Evolutionary conservation across 169 alveolate genomes (phyloP).

Genomic region (Eimeria praecox): DNA sequence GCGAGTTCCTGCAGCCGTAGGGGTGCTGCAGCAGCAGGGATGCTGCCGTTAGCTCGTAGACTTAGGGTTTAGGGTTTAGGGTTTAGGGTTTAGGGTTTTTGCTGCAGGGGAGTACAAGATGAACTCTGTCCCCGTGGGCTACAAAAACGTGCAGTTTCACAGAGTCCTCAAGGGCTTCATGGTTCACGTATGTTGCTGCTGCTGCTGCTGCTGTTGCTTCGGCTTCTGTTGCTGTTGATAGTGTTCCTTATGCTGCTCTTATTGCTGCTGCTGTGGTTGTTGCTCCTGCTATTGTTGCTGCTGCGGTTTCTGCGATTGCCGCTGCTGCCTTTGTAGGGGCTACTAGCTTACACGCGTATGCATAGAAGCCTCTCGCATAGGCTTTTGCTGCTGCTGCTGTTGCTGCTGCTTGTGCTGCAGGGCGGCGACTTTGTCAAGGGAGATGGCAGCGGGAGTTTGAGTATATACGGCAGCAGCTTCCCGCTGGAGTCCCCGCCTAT

Average conservation of each 20-base stretch:
- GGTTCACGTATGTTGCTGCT: conserved; percentile 80
- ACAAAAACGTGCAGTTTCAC: conserved; percentile 95
- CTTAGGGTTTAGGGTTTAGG: background rate
- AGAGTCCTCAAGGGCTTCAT: conserved; percentile 86
- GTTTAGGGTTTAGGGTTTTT: background rate
- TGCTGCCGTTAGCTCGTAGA: background rate
- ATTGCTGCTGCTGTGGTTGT: background rate
- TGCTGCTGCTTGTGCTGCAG: conserved; percentile 84
- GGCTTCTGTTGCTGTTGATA: background rate
- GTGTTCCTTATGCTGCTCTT: background rate
- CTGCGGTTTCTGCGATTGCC: background rate
- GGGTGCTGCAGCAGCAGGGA: background rate
- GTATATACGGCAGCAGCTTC: conserved; percentile 97
- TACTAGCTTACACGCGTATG: background rate
- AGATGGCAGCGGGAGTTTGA: conserved; percentile 98
- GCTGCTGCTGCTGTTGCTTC: background rate
- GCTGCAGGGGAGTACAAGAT: conserved; percentile 95
- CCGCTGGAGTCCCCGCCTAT: conserved; percentile 93
- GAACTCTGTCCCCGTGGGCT: conserved; percentile 96
- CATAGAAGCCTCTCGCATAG: background rate
- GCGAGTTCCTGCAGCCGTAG: background rate
- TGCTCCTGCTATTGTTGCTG: background rate
- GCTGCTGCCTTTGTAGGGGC: background rate
- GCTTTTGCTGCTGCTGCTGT: background rate
- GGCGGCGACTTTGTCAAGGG: conserved; percentile 99